A percentile compares a stretch with the other conserved stretches of the same genome.
phyloP scores from a whole-genome alignment of 345 rosid species.

The Syzygium grande region DNA sequence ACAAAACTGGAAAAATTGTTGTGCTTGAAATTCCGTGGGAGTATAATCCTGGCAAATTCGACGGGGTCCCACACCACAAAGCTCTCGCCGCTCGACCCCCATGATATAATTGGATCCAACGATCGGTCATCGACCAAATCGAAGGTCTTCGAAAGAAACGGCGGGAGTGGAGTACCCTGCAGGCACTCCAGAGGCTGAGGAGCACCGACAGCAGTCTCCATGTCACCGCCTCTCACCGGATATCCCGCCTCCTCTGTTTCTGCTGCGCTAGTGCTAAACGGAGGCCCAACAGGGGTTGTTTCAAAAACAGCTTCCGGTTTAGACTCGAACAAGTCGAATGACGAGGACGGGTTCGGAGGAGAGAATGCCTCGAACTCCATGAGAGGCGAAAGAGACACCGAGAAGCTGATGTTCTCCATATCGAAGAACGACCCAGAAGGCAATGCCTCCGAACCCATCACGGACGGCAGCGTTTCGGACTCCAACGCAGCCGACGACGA shows the following conservation, averaged over 20 bases:
- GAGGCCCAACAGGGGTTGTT: background rate
- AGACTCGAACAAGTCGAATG: background rate
- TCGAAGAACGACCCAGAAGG: conserved; percentile 15
- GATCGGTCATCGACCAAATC: conserved; percentile 75
- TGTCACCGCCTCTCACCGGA: background rate
- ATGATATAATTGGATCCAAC: conserved; percentile 76
- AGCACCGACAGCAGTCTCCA: background rate
- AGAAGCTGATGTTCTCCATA: conserved; percentile 15
- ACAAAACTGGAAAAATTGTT: conserved; percentile 96
- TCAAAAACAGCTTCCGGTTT: conserved; percentile 4
- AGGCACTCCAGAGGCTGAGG: conserved; percentile 58
- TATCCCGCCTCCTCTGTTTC: background rate
- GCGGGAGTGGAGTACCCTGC: conserved; percentile 62
- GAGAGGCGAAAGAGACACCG: background rate
- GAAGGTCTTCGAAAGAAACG: conserved; percentile 75
- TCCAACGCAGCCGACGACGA: background rate
- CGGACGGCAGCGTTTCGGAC: background rate
- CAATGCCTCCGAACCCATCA: conserved; percentile 5
- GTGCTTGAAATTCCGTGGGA: conserved; percentile 93
- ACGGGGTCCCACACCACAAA: conserved; percentile 92
- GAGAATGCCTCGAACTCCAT: conserved; percentile 11
- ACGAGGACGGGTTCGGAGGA: conserved; percentile 8
- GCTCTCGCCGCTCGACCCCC: conserved; percentile 69
- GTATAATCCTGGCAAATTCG: conserved; percentile 66
- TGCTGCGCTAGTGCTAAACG: background rate